These are phyloP conservation scores for Mortierella sp. DNA, from an alignment of 371 early-diverging fungal species.

Conservation along the genomic window DNA sequence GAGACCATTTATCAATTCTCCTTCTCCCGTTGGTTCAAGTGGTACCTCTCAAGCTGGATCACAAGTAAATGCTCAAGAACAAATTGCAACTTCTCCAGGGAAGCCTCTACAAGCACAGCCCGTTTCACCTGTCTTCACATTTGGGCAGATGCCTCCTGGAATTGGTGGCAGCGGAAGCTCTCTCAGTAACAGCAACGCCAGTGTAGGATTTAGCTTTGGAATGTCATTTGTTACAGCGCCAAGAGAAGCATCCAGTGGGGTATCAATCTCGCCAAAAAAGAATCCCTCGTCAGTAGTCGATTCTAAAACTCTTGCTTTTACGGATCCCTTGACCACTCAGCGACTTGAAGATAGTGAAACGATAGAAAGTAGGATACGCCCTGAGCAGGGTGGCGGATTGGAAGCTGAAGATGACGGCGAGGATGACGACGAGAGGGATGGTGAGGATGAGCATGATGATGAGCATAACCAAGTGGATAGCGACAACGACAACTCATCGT, in stretches of 20 bases:
- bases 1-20: constrained; percentile 37
- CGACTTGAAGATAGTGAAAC: too few relatives aligned
- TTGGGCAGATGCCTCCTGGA: neutral
- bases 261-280: neutral
- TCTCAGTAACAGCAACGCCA: neutral
- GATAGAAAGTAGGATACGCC: too few relatives aligned
- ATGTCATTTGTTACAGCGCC: constrained; percentile 18
- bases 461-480: neutral
- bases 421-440: neutral
- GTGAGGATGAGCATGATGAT: constrained; percentile 1
- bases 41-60: constrained; percentile 3
- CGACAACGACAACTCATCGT: neutral
- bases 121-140: neutral
- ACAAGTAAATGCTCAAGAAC: constrained; percentile 29
- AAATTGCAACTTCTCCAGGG: neutral
- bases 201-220: constrained; percentile 47
- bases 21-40: constrained; percentile 18
- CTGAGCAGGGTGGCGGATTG: neutral
- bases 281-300: too few relatives aligned
- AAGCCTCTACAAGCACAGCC: neutral
- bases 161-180: neutral
- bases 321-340: neutral
- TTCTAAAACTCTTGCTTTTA: neutral
- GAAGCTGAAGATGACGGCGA: constrained; percentile 4
- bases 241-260: constrained; percentile 14